Percentiles rank a stretch among this genome's conserved stretches.
Evolutionary conservation across 2,329 filamentous ascomycete genomes (phyloP).

Genomic region (Aspergillus alliaceus): DNA sequence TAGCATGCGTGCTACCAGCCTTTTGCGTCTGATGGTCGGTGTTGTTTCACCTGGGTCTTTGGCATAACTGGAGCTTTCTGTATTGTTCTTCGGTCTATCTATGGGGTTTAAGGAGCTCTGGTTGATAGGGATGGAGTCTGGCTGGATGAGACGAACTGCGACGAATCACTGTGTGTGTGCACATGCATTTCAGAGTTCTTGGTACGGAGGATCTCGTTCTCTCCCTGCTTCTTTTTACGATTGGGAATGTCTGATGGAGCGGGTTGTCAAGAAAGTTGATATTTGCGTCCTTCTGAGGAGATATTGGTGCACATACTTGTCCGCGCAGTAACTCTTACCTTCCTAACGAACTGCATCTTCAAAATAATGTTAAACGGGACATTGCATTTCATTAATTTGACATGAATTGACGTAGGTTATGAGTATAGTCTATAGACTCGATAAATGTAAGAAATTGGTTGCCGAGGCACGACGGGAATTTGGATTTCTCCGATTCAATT

Average conservation of each 20-base stretch:
- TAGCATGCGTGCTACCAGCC: background rate
- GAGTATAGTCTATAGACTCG: too few species aligned
- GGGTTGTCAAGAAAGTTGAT: background rate
- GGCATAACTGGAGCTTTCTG: constrained; percentile 5
- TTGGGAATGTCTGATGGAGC: background rate
- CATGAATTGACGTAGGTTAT: background rate
- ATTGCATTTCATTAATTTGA: background rate
- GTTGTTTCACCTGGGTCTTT: constrained; percentile 3
- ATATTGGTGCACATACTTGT: constrained; percentile 7
- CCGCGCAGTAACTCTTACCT: background rate
- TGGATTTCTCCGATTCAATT: background rate
- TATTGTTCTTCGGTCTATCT: constrained; percentile 4
- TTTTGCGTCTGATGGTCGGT: background rate
- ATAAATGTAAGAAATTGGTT: too few species aligned
- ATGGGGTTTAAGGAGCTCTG: constrained; percentile 10
- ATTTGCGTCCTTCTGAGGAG: constrained; percentile 2
- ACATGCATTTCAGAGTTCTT: constrained; percentile 1
- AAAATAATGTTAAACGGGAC: background rate
- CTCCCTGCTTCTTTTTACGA: background rate
- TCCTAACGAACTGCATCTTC: background rate
- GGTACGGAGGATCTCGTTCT: background rate
- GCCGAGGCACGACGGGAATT: background rate
- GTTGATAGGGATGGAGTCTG: constrained; percentile 10
- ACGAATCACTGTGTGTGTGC: constrained; percentile 7
- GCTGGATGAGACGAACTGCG: constrained; percentile 8